phyloP scores from a whole-genome alignment of 768 basidiomycete species.

The Boletus subparvulus region DNA sequence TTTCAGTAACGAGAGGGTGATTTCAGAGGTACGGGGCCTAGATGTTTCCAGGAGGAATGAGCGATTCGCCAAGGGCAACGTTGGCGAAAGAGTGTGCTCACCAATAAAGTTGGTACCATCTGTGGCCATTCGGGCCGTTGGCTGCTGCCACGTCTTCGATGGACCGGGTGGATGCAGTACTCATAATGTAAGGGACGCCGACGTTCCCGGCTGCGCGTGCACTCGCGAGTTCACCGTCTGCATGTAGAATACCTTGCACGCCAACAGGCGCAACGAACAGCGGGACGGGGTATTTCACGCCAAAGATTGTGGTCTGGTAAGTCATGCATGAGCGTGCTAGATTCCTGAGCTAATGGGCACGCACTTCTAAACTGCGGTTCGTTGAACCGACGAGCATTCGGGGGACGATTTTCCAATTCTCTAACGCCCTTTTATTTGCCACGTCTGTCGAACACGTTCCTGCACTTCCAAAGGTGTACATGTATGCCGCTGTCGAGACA shows the following conservation, averaged over 20 bases:
- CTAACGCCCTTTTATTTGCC: conserved; percentile 63
- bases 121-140: conserved; percentile 56
- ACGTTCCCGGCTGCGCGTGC: conserved; percentile 64
- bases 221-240: conserved; percentile 69
- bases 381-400: conserved; percentile 70
- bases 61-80: background rate
- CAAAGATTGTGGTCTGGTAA: conserved; percentile 66
- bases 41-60: background rate
- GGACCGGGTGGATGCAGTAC: conserved; percentile 67
- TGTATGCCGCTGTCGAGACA: conserved; percentile 53
- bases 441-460: conserved; percentile 66
- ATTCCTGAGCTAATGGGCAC: conserved; percentile 1
- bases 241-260: conserved; percentile 71
- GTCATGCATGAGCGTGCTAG: background rate
- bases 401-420: conserved; percentile 74
- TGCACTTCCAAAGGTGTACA: conserved; percentile 77
- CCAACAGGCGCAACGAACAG: conserved; percentile 74
- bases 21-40: conserved; percentile 62
- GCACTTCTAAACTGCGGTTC: conserved; percentile 57
- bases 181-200: conserved; percentile 70
- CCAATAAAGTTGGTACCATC: conserved; percentile 88
- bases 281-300: conserved; percentile 59
- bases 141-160: conserved; percentile 79
- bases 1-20: conserved; percentile 62
- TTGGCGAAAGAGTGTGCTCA: conserved; percentile 25